Percentiles rank a stretch among this genome's conserved stretches.
Evolutionary conservation across 805 yeast genomes (phyloP).

Genomic region (Scheffersomyces coipomensis): DNA sequence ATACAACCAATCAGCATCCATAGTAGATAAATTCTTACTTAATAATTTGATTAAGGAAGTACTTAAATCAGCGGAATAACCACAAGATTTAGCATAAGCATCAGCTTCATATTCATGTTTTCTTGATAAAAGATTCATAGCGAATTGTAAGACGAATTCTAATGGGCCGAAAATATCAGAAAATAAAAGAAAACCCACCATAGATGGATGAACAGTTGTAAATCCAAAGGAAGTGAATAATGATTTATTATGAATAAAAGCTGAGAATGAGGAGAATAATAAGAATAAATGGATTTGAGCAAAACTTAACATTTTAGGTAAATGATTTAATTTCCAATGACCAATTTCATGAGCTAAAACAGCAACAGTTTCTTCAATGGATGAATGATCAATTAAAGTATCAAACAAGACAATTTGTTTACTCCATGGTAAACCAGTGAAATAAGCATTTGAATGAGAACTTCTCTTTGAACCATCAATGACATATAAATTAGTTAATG

Average conservation of each 20-base stretch:
- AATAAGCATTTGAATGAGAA: slow-evolving; percentile 95
- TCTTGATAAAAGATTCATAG: slow-evolving; percentile 72
- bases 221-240: slow-evolving; percentile 82
- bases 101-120: slow-evolving; percentile 94
- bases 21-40: slow-evolving; percentile 77
- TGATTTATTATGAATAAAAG: slow-evolving; percentile 75
- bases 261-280: slow-evolving; percentile 72
- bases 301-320: slow-evolving; percentile 68
- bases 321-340: slow-evolving; percentile 92
- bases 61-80: slow-evolving; percentile 67
- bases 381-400: slow-evolving; percentile 78
- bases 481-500: slow-evolving; percentile 79
- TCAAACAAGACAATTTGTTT: slow-evolving; percentile 94
- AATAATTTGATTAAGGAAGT: slow-evolving; percentile 72
- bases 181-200: slow-evolving; percentile 81
- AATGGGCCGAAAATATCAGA: slow-evolving; percentile 76
- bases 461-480: slow-evolving; percentile 98
- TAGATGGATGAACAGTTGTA: slow-evolving; percentile 57
- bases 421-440: slow-evolving; percentile 94
- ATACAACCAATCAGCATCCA: slow-evolving; percentile 87
- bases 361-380: slow-evolving; percentile 81
- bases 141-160: slow-evolving; percentile 65
- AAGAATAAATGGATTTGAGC: slow-evolving; percentile 63
- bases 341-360: slow-evolving; percentile 99
- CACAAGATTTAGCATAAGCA: slow-evolving; percentile 72